Evolutionary conservation across 2,329 filamentous ascomycete genomes (phyloP).

Genomic region (Nothophaeocryptopus gaeumannii): DNA sequence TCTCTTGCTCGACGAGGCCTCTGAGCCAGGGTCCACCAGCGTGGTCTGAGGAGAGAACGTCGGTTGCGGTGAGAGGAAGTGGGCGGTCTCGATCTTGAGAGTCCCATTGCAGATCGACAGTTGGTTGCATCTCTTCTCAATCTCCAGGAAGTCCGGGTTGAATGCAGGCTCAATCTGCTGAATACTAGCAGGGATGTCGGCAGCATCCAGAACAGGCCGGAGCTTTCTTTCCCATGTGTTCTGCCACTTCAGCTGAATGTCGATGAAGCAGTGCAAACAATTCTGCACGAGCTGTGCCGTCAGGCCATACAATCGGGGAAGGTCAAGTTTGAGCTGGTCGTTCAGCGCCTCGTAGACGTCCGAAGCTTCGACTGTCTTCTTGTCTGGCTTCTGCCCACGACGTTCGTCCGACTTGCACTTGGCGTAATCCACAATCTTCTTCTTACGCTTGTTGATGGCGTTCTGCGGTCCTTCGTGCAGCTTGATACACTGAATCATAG

Average conservation of each 20-base stretch:
- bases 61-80: conserved; percentile 57
- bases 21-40: conserved; percentile 35
- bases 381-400: conserved; percentile 79
- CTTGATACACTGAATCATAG: conserved; percentile 73
- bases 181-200: conserved; percentile 62
- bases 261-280: conserved; percentile 78
- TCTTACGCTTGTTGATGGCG: conserved; percentile 91
- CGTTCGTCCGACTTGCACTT: conserved; percentile 75
- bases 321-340: conserved; percentile 86
- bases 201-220: conserved; percentile 66
- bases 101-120: conserved; percentile 77
- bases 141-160: conserved; percentile 71
- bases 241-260: conserved; percentile 81
- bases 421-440: conserved; percentile 86
- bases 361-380: conserved; percentile 77
- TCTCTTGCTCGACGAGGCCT: conserved; percentile 32
- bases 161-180: conserved; percentile 75
- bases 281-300: conserved; percentile 82
- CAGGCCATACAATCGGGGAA: conserved; percentile 76
- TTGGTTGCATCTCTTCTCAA: conserved; percentile 67
- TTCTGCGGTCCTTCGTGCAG: conserved; percentile 79
- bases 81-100: conserved; percentile 57
- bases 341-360: conserved; percentile 91
- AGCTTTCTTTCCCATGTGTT: conserved; percentile 81
- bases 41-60: conserved; percentile 31